Percentiles rank a stretch among this genome's conserved stretches.
These are phyloP conservation scores for Chaetomiaceae sp. DNA, from an alignment of 2,329 filamentous ascomycete species.

Conservation along the genomic window DNA sequence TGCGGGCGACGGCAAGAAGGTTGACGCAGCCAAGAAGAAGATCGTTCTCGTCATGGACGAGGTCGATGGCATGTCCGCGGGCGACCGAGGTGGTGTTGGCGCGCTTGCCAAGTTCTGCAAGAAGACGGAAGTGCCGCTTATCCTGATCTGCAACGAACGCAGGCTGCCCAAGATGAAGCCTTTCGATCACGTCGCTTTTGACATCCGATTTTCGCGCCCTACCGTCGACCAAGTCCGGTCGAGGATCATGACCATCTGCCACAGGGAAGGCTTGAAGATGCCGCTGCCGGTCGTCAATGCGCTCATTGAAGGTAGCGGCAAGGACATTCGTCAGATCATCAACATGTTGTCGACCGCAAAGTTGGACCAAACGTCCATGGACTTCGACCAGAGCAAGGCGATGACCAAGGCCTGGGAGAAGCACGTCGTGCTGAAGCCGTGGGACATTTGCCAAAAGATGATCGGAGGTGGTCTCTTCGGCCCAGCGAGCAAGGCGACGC, in stretches of 20 bases:
- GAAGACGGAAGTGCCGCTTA: conserved; percentile 90
- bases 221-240: conserved; percentile 87
- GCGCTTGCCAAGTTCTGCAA: conserved; percentile 91
- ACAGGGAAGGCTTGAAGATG: conserved; percentile 82
- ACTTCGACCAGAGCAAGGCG: conserved; percentile 77
- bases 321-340: conserved; percentile 95
- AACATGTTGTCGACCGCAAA: conserved; percentile 98
- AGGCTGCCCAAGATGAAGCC: conserved; percentile 95
- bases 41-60: conserved; percentile 98
- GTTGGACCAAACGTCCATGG: conserved; percentile 72
- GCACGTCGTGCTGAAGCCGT: conserved; percentile 91
- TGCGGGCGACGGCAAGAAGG: conserved; percentile 70
- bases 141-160: conserved; percentile 96
- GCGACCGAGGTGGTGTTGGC: conserved; percentile 91
- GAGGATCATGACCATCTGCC: conserved; percentile 91
- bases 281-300: conserved; percentile 80
- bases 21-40: conserved; percentile 80
- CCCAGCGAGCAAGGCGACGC: conserved; percentile 70
- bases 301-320: conserved; percentile 88
- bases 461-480: conserved; percentile 82
- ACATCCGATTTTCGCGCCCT: conserved; percentile 81
- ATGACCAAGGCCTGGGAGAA: conserved; percentile 99
- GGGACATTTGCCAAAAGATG: conserved; percentile 95
- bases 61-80: conserved; percentile 97
- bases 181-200: conserved; percentile 79